These are phyloP conservation scores for Acanthamoeba castellanii DNA, from an alignment of 208 protist species.

Conservation along the genomic window DNA sequence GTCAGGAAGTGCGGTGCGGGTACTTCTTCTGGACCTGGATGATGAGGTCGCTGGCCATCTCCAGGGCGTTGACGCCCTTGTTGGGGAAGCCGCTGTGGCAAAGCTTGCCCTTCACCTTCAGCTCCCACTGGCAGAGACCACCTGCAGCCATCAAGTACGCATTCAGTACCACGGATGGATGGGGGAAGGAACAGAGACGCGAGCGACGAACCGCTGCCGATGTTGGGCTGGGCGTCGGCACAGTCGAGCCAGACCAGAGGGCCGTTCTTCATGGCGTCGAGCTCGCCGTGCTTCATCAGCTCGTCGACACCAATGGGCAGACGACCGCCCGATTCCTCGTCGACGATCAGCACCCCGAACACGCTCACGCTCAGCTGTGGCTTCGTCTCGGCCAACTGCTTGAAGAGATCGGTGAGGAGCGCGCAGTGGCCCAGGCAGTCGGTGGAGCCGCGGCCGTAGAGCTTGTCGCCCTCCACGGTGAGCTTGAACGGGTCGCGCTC, in stretches of 20 bases:
- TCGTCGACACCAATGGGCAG: conserved; percentile 78
- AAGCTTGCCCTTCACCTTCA: conserved; percentile 86
- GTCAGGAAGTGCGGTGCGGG: no score
- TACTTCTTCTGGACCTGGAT: conserved; percentile 78
- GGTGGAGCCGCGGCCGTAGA: conserved; percentile 86
- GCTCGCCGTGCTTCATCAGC: conserved; percentile 80
- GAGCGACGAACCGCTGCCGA: neutral
- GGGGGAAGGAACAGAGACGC: neutral
- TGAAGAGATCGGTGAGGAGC: conserved; percentile 86
- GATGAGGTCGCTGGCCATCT: conserved; percentile 83
- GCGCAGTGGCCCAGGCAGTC: conserved; percentile 89
- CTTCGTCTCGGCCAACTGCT: conserved; percentile 83
- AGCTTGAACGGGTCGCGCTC: conserved; percentile 85
- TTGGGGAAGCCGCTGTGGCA: conserved; percentile 88
- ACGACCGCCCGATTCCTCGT: conserved; percentile 85
- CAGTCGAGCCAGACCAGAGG: conserved; percentile 86
- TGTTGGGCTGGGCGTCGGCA: conserved; percentile 85
- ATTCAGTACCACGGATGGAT: neutral
- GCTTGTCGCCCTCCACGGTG: conserved; percentile 83
- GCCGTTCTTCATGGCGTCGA: conserved; percentile 78
- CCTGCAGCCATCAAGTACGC: conserved; percentile 64
- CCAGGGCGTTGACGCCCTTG: conserved; percentile 83
- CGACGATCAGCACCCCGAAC: conserved; percentile 87
- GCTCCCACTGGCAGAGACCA: conserved; percentile 82
- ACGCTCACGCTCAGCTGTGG: conserved; percentile 82